Conservation (phyloP, 164 flowering plant species). For the Cinnamomum chago region DNA sequence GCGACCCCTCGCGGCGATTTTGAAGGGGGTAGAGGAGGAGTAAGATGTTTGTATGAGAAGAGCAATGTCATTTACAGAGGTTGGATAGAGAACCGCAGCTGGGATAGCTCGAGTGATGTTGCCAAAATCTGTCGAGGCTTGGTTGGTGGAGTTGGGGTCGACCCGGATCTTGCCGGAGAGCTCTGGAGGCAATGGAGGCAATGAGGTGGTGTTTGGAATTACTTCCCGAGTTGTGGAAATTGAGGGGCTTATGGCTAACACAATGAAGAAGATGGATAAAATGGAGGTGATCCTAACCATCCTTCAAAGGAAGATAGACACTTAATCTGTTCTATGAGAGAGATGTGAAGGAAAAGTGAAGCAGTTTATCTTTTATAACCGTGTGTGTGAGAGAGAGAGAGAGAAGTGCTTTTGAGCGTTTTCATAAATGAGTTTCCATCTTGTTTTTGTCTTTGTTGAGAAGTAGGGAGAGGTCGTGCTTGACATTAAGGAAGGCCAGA, state of each 20-base stretch:
- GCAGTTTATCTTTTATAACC: too few species aligned
- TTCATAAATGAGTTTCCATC: too few species aligned
- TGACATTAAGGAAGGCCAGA: too few species aligned
- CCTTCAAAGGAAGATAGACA: constrained; percentile 11
- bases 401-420: too few species aligned
- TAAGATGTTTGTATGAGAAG: constrained; percentile 36
- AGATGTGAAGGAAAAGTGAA: too few species aligned
- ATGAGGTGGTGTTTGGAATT: constrained; percentile 21
- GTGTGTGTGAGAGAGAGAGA: too few species aligned
- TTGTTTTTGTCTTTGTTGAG: too few species aligned
- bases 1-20: constrained; percentile 56
- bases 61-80: constrained; percentile 43
- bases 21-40: constrained; percentile 31
- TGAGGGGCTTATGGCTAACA: constrained; percentile 21
- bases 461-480: too few species aligned
- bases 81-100: constrained; percentile 59
- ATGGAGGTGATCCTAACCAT: constrained; percentile 24
- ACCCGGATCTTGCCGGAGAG: constrained; percentile 25
- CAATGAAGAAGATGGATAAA: constrained; percentile 9
- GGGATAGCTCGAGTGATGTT: constrained; percentile 27
- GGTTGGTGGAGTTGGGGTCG: constrained; percentile 23
- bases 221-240: constrained; percentile 25
- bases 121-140: constrained; percentile 65
- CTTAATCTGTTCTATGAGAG: background rate
- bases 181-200: constrained; percentile 25